phyloP scores from a whole-genome alignment of 768 basidiomycete species.

The Dentipellis sp. region DNA sequence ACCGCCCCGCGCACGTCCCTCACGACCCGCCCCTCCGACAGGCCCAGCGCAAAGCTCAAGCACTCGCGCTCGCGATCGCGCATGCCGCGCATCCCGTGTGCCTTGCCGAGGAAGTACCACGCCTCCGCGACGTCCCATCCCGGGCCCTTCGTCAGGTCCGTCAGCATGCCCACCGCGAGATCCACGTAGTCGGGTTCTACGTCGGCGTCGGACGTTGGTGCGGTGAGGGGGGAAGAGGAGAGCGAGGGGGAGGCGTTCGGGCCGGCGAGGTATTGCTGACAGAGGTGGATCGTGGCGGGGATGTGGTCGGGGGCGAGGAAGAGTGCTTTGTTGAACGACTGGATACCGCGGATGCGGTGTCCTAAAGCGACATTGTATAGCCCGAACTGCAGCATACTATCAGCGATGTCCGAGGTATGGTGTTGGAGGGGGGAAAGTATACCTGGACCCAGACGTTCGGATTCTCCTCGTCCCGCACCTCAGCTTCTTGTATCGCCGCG shows the following conservation, averaged over 20 bases:
- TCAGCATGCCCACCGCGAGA: constrained; percentile 74
- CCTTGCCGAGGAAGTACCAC: constrained; percentile 87
- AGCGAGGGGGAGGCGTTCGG: constrained; percentile 17
- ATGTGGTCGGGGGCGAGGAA: constrained; percentile 77
- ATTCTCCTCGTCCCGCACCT: constrained; percentile 78
- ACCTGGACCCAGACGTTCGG: constrained; percentile 95
- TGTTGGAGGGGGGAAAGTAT: constrained; percentile 15
- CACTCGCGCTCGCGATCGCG: constrained; percentile 69
- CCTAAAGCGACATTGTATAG: constrained; percentile 58
- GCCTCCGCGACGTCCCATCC: constrained; percentile 94
- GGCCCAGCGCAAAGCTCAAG: constrained; percentile 53
- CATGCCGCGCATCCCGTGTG: constrained; percentile 65
- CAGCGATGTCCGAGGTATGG: not conserved
- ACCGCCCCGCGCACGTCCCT: constrained; percentile 53
- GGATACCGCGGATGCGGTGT: constrained; percentile 51
- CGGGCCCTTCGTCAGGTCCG: constrained; percentile 62
- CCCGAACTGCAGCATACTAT: constrained; percentile 44
- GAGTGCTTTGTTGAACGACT: constrained; percentile 82
- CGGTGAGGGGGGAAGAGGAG: constrained; percentile 8
- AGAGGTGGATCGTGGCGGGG: constrained; percentile 68
- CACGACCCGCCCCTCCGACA: constrained; percentile 55
- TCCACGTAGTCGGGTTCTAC: constrained; percentile 46
- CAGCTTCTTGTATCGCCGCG: constrained; percentile 92
- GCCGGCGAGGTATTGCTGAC: constrained; percentile 54
- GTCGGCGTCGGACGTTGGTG: not conserved